Evolutionary conservation across 352 stramenopile species (phyloP), one percentile per base, ranked within the genome.

Genomic region (Phytophthora palmivora): DNA sequence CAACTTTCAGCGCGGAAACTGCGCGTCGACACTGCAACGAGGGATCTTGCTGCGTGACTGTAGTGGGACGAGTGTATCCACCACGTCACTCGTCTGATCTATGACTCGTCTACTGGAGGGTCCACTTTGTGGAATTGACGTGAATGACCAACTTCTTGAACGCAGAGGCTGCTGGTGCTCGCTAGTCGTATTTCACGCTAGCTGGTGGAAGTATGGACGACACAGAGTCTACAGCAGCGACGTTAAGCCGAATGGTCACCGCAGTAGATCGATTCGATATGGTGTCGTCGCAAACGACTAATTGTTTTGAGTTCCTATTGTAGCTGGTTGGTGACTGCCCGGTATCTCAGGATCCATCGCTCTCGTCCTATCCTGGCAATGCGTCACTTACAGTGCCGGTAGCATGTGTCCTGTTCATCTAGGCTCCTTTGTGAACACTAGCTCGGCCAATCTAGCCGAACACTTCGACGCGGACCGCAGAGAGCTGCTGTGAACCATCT

Each of bases 281-380:
- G n/a, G n/a, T n/a, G n/a, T n/a, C n/a, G n/a, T n/a, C n/a, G n/a
- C n/a, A n/a, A n/a, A n/a, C n/a, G n/a, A n/a, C n/a, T n/a, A n/a
- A n/a, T n/a, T n/a, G n/a, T n/a, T n/a, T n/a, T n/a, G n/a, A n/a
- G n/a, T n/a, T n/a, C n/a, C n/a, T n/a, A n/a, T n/a, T n/a, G n/a
- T n/a, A n/a, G n/a, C n/a, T n/a, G n/a, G n/a, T n/a, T n/a, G n/a
- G n/a, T n/a, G n/a, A 44, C 59, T 68, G 59, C 59, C 45, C 16
- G 37, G 28, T 63, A 68, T 68, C 44, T 68, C 59, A 68, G 59
- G 59, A 50, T 58, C 41, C 44, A 41, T 8, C 21, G 45, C 34
- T 68, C 59, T 33, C 39, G 44, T 22, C 51, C 50, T 63, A 68
- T 68, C 59, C 33, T 34, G 15, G 8, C 16, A 34, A 45, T 50